A percentile compares a stretch with the other conserved stretches of the same genome.
Conservation (phyloP, 805 yeast genomes). For the Suhomyces vadensis region DNA sequence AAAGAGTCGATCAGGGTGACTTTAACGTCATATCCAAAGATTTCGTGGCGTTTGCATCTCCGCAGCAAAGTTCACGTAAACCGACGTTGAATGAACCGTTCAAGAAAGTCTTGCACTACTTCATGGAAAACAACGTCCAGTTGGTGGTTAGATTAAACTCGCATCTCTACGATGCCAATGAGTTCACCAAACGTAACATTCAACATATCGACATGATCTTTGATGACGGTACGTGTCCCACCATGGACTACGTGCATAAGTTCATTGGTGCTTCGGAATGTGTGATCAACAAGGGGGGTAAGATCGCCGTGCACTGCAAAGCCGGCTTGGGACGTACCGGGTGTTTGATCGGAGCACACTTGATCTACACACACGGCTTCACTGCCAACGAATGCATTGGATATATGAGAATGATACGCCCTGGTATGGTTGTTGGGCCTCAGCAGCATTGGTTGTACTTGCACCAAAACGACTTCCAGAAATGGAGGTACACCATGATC, state of each 20-base stretch:
- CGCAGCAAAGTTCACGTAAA: constrained; percentile 59
- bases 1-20: constrained; percentile 96
- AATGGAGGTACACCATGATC: constrained; percentile 92
- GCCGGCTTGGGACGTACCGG: constrained; percentile 99
- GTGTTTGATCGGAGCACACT: constrained; percentile 94
- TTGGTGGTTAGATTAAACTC: constrained; percentile 91
- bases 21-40: constrained; percentile 89
- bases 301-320: constrained; percentile 98
- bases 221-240: constrained; percentile 98
- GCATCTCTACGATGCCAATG: constrained; percentile 80
- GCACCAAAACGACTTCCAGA: constrained; percentile 94
- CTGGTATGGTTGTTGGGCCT: constrained; percentile 99
- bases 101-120: constrained; percentile 76
- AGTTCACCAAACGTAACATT: constrained; percentile 80
- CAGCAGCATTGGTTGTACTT: constrained; percentile 98
- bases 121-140: constrained; percentile 70
- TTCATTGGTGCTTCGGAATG: constrained; percentile 96
- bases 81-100: constrained; percentile 72
- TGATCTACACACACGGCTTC: constrained; percentile 94
- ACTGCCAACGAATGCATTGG: constrained; percentile 97
- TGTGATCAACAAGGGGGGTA: constrained; percentile 80
- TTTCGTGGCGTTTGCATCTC: constrained; percentile 97
- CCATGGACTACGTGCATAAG: constrained; percentile 86
- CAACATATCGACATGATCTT: constrained; percentile 94
- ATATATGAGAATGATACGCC: constrained; percentile 92